phyloP scores from a whole-genome alignment of 2,329 filamentous ascomycete species.

The Colletotrichum lupini region DNA sequence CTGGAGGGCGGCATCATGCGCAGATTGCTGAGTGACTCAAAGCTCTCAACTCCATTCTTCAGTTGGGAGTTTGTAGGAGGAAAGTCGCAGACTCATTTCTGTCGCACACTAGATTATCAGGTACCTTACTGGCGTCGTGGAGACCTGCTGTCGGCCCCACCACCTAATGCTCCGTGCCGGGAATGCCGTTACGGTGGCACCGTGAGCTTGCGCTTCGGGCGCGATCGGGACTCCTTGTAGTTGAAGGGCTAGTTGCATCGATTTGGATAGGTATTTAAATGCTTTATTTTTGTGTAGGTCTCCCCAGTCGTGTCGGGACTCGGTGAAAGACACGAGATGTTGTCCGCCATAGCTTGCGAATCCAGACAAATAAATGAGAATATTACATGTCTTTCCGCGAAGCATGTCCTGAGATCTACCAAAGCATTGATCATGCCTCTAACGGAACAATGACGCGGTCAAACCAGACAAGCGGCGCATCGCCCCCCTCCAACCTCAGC shows the following conservation, averaged over 20 bases:
- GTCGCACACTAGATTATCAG: background rate
- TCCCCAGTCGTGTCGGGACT: no score
- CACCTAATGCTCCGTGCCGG: background rate
- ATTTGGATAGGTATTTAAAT: no score
- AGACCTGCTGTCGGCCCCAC: background rate
- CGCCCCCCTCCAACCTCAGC: background rate
- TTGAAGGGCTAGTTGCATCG: background rate
- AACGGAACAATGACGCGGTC: background rate
- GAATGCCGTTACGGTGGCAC: background rate
- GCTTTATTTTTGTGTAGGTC: fast-evolving
- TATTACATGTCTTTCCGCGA: no score
- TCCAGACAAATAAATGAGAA: no score
- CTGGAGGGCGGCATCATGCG: background rate
- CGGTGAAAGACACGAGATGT: background rate
- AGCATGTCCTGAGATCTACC: no score
- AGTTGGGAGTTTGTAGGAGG: background rate
- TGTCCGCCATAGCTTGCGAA: background rate
- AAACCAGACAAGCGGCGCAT: constrained; percentile 19
- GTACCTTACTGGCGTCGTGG: background rate
- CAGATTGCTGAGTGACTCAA: background rate
- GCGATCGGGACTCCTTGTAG: background rate
- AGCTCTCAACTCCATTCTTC: background rate
- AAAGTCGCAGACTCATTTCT: background rate
- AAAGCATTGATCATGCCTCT: background rate
- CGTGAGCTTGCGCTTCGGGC: background rate